Base-by-base conservation (phyloP, 371 early-diverging fungal species). In the Lichtheimia hyalospora region DNA sequence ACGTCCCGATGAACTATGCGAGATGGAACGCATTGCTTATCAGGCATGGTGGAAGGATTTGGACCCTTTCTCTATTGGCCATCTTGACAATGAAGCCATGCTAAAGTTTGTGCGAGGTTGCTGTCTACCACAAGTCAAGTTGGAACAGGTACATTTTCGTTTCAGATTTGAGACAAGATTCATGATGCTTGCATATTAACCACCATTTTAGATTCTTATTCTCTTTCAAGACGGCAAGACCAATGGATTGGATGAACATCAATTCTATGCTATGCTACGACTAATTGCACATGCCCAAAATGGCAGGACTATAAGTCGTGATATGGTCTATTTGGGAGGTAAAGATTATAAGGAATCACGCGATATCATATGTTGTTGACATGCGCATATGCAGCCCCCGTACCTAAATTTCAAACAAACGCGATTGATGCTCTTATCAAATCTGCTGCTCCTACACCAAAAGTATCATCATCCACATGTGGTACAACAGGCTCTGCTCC, bases 201-300 rank as follows among this genome's bases (percentile, higher is more conserved):
- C 46, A 13, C 13, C n/a, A 46, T 21, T 8, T 25, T 46, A 13
- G 77, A 74, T 79, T 43, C 52, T 76, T 13, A 58, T 62, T 15
- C 57, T 76, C n/a, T 79, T 74, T 65, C 67, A 76, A 40, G 62
- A 68, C 58, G 71, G 71, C 2, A 62, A 60, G 2, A 34, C 34
- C 10, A 70, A 70, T 51, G 75, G 70, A 39, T 49, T 78, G 34
- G 62, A 53, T 13, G 73, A 74, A 25, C 39, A 60, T 25, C 77
- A 76, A 48, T 76, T 79, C 44, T 76, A 74, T 64, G 80, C 80
- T 27, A 70, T 79, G 66, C 61, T 79, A 14, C 63, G 80, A 43
- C 58, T 79, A 14, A 70, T 76, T 61, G 74, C 75, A 8, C 80
- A 79, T 69, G 80, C 77, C 20, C 80, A 79, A 61, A 74, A 74